Base-by-base conservation (phyloP, 441 rosid species). In the Metrosideros polymorpha region DNA sequence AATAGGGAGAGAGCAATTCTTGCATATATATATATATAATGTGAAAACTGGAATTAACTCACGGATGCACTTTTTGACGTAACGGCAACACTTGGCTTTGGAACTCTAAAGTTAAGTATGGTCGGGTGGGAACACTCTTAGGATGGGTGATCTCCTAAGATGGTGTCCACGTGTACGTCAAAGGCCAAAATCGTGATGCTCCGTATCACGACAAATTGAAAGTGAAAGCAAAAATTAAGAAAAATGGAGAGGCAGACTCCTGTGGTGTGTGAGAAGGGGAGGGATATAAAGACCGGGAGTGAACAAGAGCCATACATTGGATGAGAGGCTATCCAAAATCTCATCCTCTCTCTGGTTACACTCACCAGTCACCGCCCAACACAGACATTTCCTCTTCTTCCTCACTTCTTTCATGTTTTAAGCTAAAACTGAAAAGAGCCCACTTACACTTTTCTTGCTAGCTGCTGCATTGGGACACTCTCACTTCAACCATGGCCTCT, bases 251-350 rank as follows among this genome's bases (percentile, higher is more conserved):
- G n/a, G 79, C 47, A 2, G 79, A 35, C 47, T 66, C 79, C 5
- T 35, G 79, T 35, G 79, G 79, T 5, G 27, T 0, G 47, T 9
- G 47, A 66, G 47, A 66, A 6, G n/a, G 25, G 27, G 76, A 32
- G 76, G 77, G 79, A 66, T 66, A 35, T 66, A 66, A 66, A 19
- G 79, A 35, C 79, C 27, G 79, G 27, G 47, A 66, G 45, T 24
- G 47, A 93, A 93, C 85, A 90, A 92, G 91, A 94, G 89, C 99
- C 99, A 96, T 94, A 91, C 97, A 86, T 85, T 91, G 90, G 85
- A 87, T 84, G 86, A 89, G 91, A 95, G 91, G 91, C 96, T 95
- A 97, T 97, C 97, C 95, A 89, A 51, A 94, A 92, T 94, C 98
- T 94, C 89, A 96, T 95, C 98, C 94, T 91, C 90, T 86, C 92